Evolutionary conservation across 768 basidiomycete genomes (phyloP).

Genomic region (Agaricus sinodeliciosus): DNA sequence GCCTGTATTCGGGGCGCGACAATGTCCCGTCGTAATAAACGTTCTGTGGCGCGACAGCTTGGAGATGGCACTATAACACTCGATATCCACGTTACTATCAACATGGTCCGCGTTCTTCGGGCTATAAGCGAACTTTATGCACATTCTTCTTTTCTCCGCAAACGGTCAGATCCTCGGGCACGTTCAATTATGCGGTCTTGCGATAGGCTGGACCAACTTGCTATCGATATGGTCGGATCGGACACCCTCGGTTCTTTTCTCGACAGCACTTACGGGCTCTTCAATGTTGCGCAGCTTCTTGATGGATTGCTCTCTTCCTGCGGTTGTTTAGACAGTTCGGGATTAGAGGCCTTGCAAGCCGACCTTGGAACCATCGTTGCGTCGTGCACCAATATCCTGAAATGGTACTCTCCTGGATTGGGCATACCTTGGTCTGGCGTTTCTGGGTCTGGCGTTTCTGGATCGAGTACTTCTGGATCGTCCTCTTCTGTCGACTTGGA

Average conservation of each 20-base stretch:
- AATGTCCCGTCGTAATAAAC: conserved; percentile 5
- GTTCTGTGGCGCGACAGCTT: conserved; percentile 16
- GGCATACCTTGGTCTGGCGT: neutral
- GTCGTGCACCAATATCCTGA: neutral
- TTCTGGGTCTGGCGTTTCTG: neutral
- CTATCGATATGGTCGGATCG: neutral
- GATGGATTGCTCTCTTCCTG: conserved; percentile 15
- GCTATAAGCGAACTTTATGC: neutral
- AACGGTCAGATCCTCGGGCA: neutral
- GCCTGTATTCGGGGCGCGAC: conserved; percentile 16
- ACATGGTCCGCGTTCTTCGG: neutral
- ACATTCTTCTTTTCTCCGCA: neutral
- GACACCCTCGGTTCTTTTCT: conserved; percentile 12
- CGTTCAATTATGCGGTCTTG: neutral
- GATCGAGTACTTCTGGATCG: neutral
- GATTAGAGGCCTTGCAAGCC: conserved; percentile 13
- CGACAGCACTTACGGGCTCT: conserved; percentile 15
- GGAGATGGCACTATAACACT: conserved; percentile 6
- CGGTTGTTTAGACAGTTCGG: conserved; percentile 15
- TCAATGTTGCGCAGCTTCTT: conserved; percentile 17
- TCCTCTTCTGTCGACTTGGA: neutral
- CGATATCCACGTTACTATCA: neutral
- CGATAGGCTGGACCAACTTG: neutral
- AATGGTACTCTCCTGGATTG: neutral
- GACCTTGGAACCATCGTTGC: conserved; percentile 15